Evolutionary conservation across 805 yeast species (phyloP), one percentile per base, ranked within the genome.

Genomic region (Metschnikowia bowlesiae): DNA sequence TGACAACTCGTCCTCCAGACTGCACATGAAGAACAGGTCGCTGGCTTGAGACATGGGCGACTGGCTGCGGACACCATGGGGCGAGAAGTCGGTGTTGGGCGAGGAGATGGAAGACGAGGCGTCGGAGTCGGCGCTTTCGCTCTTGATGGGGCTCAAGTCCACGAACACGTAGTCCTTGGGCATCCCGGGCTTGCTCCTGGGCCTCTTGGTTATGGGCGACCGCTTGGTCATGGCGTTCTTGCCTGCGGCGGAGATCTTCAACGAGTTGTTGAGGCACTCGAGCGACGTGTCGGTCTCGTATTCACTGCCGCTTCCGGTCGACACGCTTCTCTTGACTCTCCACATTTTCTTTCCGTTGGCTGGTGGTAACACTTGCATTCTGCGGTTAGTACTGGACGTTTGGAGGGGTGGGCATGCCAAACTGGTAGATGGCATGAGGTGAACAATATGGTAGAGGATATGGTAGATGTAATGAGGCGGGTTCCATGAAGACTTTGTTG

Each of bases 101-200:
- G 51, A 44, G 1, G 59, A 50, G 33, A 43, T 44, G 13, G 51
- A 39, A 39, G 54, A 52, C 8, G 62, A 58, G 37, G 56, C 55
- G 33, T 57, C 63, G 8, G 62, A 56, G 14, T 63, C 56, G 3
- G 62, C 57, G 8, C 56, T 55, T 28, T 57, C 63, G 31, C 62
- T 62, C 53, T 69, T 68, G 29, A 72, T 66, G 18, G 77, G 78
- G 16, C 75, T 70, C 55, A 73, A 70, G 56, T 73, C 76, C 39
- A 73, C 78, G 55, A 73, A 73, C 16, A 73, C 75, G 53, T 73
- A 73, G 55, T 71, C 76, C 60, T 70, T 72, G 45, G 75, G 75
- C 66, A 65, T 68, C 3, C 78, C 78, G 7, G 76, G 76, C 59
- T 65, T 68, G 56, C 68, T 65, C 64, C 70, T 73, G 32, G 78